Base-by-base conservation (phyloP, 768 basidiomycete species). In the Termitomyces sp. region DNA sequence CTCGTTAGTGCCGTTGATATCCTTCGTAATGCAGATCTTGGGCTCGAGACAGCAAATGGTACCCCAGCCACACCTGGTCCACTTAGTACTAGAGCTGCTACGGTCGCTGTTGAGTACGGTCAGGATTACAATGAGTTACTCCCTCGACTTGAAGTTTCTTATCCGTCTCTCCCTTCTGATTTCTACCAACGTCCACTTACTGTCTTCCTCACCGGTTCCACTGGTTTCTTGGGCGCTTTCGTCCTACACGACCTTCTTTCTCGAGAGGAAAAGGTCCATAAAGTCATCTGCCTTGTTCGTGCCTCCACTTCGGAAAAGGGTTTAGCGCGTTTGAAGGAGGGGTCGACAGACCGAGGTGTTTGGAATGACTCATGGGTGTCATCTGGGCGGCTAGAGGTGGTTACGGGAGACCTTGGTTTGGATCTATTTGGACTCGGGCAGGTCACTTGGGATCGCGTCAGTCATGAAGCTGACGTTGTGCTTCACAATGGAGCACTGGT, bases 401-500 rank as follows among this genome's bases (percentile, higher is more conserved):
- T 96, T 17, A 77, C 81, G 10, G 97, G 97, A 51, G 96, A 99
- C 73, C 79, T 99, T 49, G 85, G 87, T 36, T 76, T 84, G 61
- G 85, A 86, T 25, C 73, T 76, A 25, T 94, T 98, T 65, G 97
- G 96, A 2, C 74, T 97, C 57, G 77, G 78, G 32, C 71, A 81
- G 14, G 76, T 74, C 1, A 76, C 75, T 0, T 98, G 96, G 96
- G 70, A 77, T 17, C 76, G 82, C 14, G 67, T 98, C 12, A 81
- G 88, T 1, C 69, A 74, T 20, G 89, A 94, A 69, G 86, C 87
- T 0, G 95, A 98, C 69, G 87, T 85, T 0, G 79, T 99, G 38
- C 68, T 98, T 50, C 97, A 99, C 71, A 99, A 99, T 65, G 97
- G 97, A 40, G 97, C 97, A n/a, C 74, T 98, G 73, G 96, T 96